phyloP scores from a whole-genome alignment of 805 yeast genomes.

The Ascoidea asiatica region DNA sequence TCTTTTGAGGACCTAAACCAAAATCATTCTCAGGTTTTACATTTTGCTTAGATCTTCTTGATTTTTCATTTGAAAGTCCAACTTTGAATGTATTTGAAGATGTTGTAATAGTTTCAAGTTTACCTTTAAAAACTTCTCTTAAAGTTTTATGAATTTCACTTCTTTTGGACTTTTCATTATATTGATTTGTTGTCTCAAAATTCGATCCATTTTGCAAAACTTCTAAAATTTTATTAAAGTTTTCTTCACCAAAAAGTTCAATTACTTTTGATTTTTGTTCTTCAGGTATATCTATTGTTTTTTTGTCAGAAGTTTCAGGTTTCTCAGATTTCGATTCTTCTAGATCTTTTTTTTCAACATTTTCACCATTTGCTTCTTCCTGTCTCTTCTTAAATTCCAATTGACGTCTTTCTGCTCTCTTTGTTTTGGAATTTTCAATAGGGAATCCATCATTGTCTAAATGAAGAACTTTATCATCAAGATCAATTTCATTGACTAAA shows the following conservation, averaged over 20 bases:
- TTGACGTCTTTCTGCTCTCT: slow-evolving; percentile 18
- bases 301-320: slow-evolving; percentile 12
- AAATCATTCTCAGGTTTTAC: slow-evolving; percentile 38
- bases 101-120: slow-evolving; percentile 70
- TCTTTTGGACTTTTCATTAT: slow-evolving; percentile 60
- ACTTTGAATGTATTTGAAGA: slow-evolving; percentile 51
- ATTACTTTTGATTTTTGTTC: slow-evolving; percentile 2
- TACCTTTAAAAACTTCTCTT: slow-evolving; percentile 59
- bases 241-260: slow-evolving; percentile 4
- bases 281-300: slow-evolving; percentile 12
- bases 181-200: slow-evolving; percentile 41
- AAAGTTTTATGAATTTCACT: slow-evolving; percentile 68
- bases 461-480: slow-evolving; percentile 58
- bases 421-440: slow-evolving; percentile 32
- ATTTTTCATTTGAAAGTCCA: slow-evolving; percentile 33
- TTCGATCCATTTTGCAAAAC: slow-evolving; percentile 41
- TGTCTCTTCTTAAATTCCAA: slow-evolving; percentile 11
- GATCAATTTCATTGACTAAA: slow-evolving; percentile 76
- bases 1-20: slow-evolving; percentile 61
- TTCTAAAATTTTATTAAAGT: slow-evolving; percentile 11
- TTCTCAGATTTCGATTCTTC: slow-evolving; percentile 14
- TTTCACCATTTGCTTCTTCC: slow-evolving; percentile 12
- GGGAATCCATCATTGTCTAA: slow-evolving; percentile 61
- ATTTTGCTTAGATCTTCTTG: slow-evolving; percentile 21
- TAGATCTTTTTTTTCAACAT: slow-evolving; percentile 11